These are phyloP conservation scores for Nidularia sp. DNA, from an alignment of 768 basidiomycete genomes.

Conservation along the genomic window DNA sequence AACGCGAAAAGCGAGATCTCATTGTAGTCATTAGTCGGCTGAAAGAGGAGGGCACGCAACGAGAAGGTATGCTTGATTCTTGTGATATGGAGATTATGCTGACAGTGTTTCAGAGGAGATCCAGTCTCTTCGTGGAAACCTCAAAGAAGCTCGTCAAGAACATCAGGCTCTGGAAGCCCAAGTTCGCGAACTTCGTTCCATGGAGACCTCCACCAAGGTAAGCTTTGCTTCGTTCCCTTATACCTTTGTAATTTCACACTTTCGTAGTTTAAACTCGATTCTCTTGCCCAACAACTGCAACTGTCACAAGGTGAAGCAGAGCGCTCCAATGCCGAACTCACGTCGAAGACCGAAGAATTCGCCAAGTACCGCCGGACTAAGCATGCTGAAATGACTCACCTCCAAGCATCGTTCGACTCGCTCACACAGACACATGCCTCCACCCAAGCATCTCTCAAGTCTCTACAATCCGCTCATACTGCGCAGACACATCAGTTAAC, in stretches of 20 bases:
- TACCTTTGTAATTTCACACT: background rate
- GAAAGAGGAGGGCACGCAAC: conserved; percentile 69
- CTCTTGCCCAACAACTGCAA: conserved; percentile 76
- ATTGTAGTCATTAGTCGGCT: conserved; percentile 78
- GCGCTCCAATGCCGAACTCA: conserved; percentile 65
- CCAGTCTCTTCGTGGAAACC: conserved; percentile 57
- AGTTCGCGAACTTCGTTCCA: conserved; percentile 67
- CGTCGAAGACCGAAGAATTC: conserved; percentile 75
- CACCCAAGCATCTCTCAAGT: conserved; percentile 63
- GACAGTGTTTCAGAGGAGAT: conserved; percentile 55
- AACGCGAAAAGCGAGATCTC: conserved; percentile 89
- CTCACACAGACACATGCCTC: conserved; percentile 65
- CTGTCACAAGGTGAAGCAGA: conserved; percentile 75
- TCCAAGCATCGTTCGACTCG: conserved; percentile 77
- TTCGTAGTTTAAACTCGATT: conserved; percentile 79
- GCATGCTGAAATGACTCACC: conserved; percentile 68
- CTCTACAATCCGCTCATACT: conserved; percentile 68
- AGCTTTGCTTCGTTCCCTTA: conserved; percentile 4
- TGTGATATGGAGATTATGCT: background rate
- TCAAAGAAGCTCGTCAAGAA: conserved; percentile 76
- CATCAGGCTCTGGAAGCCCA: conserved; percentile 63
- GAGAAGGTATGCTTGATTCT: conserved; percentile 55
- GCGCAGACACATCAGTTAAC: conserved; percentile 73
- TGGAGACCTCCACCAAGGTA: conserved; percentile 76
- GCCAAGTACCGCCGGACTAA: conserved; percentile 79